Base-by-base conservation (phyloP, 1,139 yeast species). In the Lodderomyces jiufengensis region DNA sequence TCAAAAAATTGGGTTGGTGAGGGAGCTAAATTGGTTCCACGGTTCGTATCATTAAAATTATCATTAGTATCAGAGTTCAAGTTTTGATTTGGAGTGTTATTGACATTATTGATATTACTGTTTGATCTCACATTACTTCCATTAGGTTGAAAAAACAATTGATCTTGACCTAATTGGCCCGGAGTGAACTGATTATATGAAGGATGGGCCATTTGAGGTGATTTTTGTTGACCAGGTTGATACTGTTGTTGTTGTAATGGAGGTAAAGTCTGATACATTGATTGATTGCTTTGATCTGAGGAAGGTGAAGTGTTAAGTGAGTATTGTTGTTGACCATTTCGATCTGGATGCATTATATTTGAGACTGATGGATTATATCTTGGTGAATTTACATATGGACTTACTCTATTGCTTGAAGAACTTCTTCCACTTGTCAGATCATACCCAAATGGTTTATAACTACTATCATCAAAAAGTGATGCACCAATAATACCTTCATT, bases 301-400 rank as follows among this genome's bases (percentile, higher is more conserved):
- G 31, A 16, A 6, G 40, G 15, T 20, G 31, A 11, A 18, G 31
- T 11, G 30, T 10, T 16, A 14, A 14, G 10, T 21, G 20, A 12
- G 24, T 26, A 31, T 23, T 27, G 13, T 26, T 28, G 9, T 11
- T 28, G 7, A 5, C 20, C 20, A 18, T 12, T 23, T 13, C 42
- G 36, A 16, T 31, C 25, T n/a, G 51, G 50, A 21, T 52, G 52
- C 27, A 57, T 46, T 14, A 59, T 42, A 37, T 55, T 59, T 2
- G 60, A 51, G 26, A 60, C 46, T 1, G 62, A 39, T 5, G 63
- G 58, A 35, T 51, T 52, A 30, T 44, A 49, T 30, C 55, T 51
- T 10, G 59, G 57, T 2, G 57, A 50, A 5, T 36, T 26, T 5
- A 37, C 42, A 26, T 32, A 35, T 5, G 39, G 42, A 14, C 34